Evolutionary conservation across 371 early-diverging fungal genomes (phyloP), one percentile per base, ranked within the genome.

Genomic region (Actinomucor elegans): DNA sequence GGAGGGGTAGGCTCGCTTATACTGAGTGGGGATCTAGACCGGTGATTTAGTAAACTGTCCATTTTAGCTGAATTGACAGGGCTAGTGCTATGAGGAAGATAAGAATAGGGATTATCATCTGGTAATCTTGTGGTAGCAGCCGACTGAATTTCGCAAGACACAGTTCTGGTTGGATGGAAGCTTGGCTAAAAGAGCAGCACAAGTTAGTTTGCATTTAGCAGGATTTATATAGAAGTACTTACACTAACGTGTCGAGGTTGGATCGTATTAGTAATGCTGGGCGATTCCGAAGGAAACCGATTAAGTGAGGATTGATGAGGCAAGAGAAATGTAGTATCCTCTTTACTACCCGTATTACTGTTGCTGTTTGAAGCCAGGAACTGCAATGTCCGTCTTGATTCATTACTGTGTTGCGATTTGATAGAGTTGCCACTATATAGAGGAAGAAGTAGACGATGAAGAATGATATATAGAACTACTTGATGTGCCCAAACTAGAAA

Each of bases 111-210:
- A n/a, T 3, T 7, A 21, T 46, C 47, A 15, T 54, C 55, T 5
- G 38, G 11, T 15, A n/a, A 8, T 12, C 46, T 18, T 38, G 21
- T 45, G 0, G 29, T 41, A 20, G 56, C 55, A 17, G 26, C 55
- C 10, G 54, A 53, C 44, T 48, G 35, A 20, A 54, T 42, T 37
- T 59, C 60, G 32, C 43, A 54, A 36, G 60, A 59, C 4, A 44
- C 49, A 3, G 60, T 54, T 15, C 54, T 41, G 11, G 32, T 54
- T 11, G 60, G 54, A 48, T 59, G 60, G 20, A 54, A 53, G 42
- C 60, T 59, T 15, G 60, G 49, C 60, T 59, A 47, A 29, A 17
- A 29, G 4, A 17, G 18, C 2, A 24, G 11, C 3, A 3, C 18
- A 7, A n/a, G n/a, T n/a, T n/a, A n/a, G n/a, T n/a, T n/a, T n/a